Evolutionary conservation across 2,329 filamentous ascomycete genomes (phyloP).

Genomic region (Raffaelea ambrosiae): DNA sequence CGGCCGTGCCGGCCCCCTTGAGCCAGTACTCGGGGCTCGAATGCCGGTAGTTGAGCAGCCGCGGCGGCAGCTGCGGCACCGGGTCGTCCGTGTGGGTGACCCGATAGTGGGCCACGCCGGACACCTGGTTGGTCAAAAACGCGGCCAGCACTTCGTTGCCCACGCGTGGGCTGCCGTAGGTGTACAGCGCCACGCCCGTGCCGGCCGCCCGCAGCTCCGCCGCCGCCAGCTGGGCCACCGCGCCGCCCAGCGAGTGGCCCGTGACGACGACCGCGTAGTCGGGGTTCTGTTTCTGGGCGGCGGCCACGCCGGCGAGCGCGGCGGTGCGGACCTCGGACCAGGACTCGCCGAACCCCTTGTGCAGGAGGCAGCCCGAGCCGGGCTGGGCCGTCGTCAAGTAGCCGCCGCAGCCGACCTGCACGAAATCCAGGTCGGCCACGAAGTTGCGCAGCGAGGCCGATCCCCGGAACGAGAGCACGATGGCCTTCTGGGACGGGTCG

Average conservation of each 20-base stretch:
- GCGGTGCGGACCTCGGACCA: constrained; percentile 44
- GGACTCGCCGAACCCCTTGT: constrained; percentile 50
- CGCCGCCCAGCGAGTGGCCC: constrained; percentile 62
- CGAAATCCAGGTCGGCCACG: constrained; percentile 44
- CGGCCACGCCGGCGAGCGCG: constrained; percentile 33
- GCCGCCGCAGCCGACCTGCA: constrained; percentile 23
- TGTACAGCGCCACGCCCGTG: constrained; percentile 48
- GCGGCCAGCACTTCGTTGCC: constrained; percentile 47
- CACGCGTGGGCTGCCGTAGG: constrained; percentile 58
- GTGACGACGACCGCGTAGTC: constrained; percentile 47
- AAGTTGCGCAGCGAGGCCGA: constrained; percentile 51
- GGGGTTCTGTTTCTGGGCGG: constrained; percentile 37
- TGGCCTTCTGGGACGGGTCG: constrained; percentile 38
- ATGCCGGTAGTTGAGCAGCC: constrained; percentile 53
- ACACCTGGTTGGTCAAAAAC: constrained; percentile 41
- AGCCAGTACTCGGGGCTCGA: constrained; percentile 65
- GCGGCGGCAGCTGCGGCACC: constrained; percentile 57
- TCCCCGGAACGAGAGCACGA: constrained; percentile 55
- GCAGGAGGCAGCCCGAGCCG: constrained; percentile 38
- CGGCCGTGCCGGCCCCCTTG: constrained; percentile 18
- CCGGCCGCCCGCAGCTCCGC: constrained; percentile 44
- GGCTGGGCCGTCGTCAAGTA: neutral
- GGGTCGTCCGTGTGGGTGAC: constrained; percentile 61
- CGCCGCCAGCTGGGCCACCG: constrained; percentile 52
- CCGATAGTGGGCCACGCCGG: constrained; percentile 41